Base-by-base conservation (phyloP, 805 yeast genomes). In the Myxozyma geophila region DNA sequence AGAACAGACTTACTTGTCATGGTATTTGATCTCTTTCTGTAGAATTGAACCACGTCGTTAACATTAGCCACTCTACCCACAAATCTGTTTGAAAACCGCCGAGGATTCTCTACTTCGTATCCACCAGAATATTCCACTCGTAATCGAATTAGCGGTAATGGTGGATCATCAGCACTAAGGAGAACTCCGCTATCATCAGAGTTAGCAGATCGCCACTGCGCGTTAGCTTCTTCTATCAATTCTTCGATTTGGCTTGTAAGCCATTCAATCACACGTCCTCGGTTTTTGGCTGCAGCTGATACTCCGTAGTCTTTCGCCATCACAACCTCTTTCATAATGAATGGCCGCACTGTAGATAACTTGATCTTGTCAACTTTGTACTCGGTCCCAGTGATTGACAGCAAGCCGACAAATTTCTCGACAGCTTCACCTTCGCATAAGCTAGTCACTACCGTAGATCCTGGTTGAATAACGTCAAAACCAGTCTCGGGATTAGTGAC, bases 381-480 rank as follows among this genome's bases (percentile, higher is more conserved):
- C 51, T 84, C 79, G 47, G 78, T 80, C 2, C 85, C 86, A n/a
- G 83, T 80, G 19, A 93, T 78, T 52, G 84, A 85, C 65, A 95
- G 69, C 1, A 95, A 79, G 60, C 88, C 92, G 0, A 87, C 92
- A 23, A 10, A 82, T 73, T 95, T 95, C 40, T 82, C 84, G 15
- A 84, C 80, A 0, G 90, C 83, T 73, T 95, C 99, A 10, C 93
- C 96, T 58, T 89, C 95, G 63, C 89, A 84, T 28, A 95, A 78
- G 1, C 96, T 87, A 0, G 99, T 95, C 0, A 96, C 98, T 17
- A 95, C 89, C 0, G 97, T 89, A 0, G 97, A 90, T 0, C 99
- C 99, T 0, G 97, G 95, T 73, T 92, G 97, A 44, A 95, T 79
- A 0, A 92, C 91, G 60, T 85, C 85, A 72, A 93, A 91, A 0